A percentile compares a stretch with the other conserved stretches of the same genome.
These are phyloP conservation scores for Coemansia sp. DNA, from an alignment of 192 early-diverging fungal species.

Conservation along the genomic window DNA sequence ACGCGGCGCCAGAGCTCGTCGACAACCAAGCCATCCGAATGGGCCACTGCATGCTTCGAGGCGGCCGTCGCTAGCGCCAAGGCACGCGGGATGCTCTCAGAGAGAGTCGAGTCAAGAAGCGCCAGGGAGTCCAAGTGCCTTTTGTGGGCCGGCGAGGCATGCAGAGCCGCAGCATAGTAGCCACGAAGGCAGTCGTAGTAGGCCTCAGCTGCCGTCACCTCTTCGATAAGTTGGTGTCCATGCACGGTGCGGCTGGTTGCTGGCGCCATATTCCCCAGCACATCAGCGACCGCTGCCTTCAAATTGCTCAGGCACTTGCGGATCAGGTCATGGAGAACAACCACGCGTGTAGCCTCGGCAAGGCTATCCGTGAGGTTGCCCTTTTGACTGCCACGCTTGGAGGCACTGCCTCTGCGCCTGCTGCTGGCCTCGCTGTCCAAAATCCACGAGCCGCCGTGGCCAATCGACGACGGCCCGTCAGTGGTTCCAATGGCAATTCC, in stretches of 20 bases:
- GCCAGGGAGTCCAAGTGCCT: conserved; percentile 34
- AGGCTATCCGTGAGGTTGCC: background rate
- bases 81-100: conserved; percentile 17
- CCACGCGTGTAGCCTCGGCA: conserved; percentile 13
- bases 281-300: conserved; percentile 1
- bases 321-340: conserved; percentile 30
- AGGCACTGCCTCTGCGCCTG: background rate
- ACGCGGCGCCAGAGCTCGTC: conserved; percentile 17
- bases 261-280: conserved; percentile 21
- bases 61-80: background rate
- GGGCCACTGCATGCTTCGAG: background rate
- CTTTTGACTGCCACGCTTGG: background rate
- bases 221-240: conserved; percentile 20
- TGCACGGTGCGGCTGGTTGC: conserved; percentile 16
- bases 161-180: conserved; percentile 37
- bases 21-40: background rate
- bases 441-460: conserved; percentile 11
- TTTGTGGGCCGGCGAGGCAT: conserved; percentile 23
- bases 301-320: conserved; percentile 29
- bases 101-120: conserved; percentile 30
- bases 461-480: background rate
- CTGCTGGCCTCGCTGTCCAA: background rate
- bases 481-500: conserved; percentile 4
- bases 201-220: conserved; percentile 25
- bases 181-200: conserved; percentile 36